Base-by-base conservation (phyloP, 1,139 yeast species). In the Sugiyamaella castrensis region DNA sequence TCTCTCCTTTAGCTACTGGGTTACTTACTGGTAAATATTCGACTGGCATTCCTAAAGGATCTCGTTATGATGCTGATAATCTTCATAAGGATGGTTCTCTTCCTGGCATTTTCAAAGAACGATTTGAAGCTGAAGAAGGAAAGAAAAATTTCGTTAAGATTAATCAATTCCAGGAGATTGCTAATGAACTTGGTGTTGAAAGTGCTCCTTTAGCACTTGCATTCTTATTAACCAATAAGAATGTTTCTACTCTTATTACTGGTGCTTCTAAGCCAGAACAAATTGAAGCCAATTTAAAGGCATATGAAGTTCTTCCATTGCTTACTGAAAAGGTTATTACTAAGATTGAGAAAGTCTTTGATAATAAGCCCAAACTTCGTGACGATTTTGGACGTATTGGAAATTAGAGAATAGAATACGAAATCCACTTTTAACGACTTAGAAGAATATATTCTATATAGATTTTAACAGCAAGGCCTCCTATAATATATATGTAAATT, bases 241-340 rank as follows among this genome's bases (percentile, higher is more conserved):
- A 64, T 50, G 65, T 64, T 6, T 57, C 65, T n/a, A 64, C 69
- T 10, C 56, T 68, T 35, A 66, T 69, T 43, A 58, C 61, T 28
- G 72, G 72, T 30, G 70, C 71, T 5, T 58, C 66, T 24, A 58
- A 55, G 37, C 64, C 64, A 4, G 64, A 64, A 42, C 72, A 69
- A 53, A 49, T 69, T 37, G 59, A 57, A 26, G 61, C 60, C 46
- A 69, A 67, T 48, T 53, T 68, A 48, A 54, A 62, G 50, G 68
- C 71, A 6, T 58, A 68, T 42, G 59, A 63, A 41, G 58, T 64
- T 9, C 59, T 67, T 38, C 62, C 62, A 24, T 56, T 57, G 53
- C 52, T 68, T 41, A 65, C 67, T 7, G 59, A 57, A 13, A 67
- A 61, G 32, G 53, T 60, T n/a, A 47, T 64, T 32, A 60, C 55